Base-by-base conservation (phyloP, 169 alveolate species). In the Eimeria acervulina region DNA sequence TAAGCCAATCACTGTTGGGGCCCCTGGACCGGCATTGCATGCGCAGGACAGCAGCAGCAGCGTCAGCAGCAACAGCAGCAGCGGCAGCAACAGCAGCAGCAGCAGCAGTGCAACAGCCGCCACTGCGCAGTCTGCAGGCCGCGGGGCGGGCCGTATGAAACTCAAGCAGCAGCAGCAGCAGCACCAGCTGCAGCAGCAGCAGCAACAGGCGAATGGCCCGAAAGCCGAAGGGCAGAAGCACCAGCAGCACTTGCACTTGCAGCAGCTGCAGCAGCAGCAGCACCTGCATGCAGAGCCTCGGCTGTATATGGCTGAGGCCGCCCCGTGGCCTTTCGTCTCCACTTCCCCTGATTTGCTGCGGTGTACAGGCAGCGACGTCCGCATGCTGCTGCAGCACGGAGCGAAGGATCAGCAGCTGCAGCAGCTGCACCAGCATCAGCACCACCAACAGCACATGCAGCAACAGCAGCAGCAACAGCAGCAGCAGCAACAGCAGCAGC, bases 401-500 rank as follows among this genome's bases (percentile, higher is more conserved):
- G 17, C 72, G 5, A 47, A 52, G 36, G 78, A 84, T 38, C 72
- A 47, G 92, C 90, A 80, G 90, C 90, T 38, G 70, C 90, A 80
- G 31, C 90, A 80, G 15, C 59, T 51, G 59, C 59, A 51, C 59
- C 59, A 51, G 59, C 59, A 51, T 10, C 59, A 51, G 21, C 59
- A 51, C 59, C 59, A 51, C 59, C 59, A 51, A 12, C 59, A 51
- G 6, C 59, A 51, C 59, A 10, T 12, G 59, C 0, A 51, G 21
- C 59, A 51, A 0, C 21, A 10, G 59, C 59, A 51, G 59, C 59
- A 51, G 44, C 90, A 80, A 47, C 90, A 80, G 90, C 61, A 36
- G 90, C 90, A 80, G 90, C 92, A 84, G 92, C 92, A 84, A 74
- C 92, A 83, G 51, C 92, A 84, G 92, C 92, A 84, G 44, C 92